These are phyloP conservation scores for Trichocomaceae sp. DNA, from an alignment of 2,329 filamentous ascomycete species.

Conservation along the genomic window DNA sequence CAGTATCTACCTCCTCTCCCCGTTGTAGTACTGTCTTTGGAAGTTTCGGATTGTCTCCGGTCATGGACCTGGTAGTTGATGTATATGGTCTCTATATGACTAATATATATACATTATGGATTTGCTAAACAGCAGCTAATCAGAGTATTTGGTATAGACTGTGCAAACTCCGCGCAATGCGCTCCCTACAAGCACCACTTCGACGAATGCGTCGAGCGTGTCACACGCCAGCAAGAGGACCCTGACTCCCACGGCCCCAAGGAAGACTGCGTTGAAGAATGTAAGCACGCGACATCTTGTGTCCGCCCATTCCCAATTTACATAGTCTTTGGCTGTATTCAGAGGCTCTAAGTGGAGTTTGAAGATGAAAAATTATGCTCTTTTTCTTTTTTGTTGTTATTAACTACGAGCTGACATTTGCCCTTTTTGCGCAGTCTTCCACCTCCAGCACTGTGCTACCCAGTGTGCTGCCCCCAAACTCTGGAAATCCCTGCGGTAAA, in stretches of 20 bases:
- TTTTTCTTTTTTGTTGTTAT: neutral
- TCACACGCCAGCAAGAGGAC: constrained; percentile 62
- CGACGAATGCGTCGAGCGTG: constrained; percentile 95
- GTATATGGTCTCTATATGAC: neutral
- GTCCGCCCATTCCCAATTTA: neutral
- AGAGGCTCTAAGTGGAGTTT: neutral
- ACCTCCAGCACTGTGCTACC: constrained; percentile 91
- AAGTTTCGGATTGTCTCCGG: neutral
- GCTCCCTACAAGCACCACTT: constrained; percentile 91
- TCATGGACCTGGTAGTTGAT: neutral
- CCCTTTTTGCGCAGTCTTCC: constrained; percentile 67
- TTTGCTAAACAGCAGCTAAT: neutral
- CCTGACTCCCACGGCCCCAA: constrained; percentile 64
- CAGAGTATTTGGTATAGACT: constrained; percentile 54
- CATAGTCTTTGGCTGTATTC: neutral
- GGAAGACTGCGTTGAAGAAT: constrained; percentile 99
- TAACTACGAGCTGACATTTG: neutral
- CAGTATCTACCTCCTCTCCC: constrained; percentile 39
- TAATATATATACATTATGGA: neutral
- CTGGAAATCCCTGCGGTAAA: constrained; percentile 83
- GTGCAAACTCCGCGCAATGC: constrained; percentile 79
- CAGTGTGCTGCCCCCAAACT: constrained; percentile 94
- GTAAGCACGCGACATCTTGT: constrained; percentile 53
- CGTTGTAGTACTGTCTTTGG: neutral
- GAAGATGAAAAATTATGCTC: neutral